A percentile compares a stretch with the other conserved stretches of the same genome.
Conservation (phyloP, 805 yeast species). For the Ogataea methylovora region DNA sequence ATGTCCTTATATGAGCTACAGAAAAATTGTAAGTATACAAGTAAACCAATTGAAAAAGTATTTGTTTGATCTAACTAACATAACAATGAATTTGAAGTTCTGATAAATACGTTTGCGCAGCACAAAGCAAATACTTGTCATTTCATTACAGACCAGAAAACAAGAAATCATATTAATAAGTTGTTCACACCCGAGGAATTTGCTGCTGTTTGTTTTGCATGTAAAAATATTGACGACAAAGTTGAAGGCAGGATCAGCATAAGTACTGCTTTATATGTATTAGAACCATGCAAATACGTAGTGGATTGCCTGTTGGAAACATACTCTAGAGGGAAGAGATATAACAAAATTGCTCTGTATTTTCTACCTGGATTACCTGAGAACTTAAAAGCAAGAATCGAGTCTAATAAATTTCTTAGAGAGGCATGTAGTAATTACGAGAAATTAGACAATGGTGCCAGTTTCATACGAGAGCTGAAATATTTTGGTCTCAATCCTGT, state of each 20-base stretch:
- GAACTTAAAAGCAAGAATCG: slow-evolving; percentile 4
- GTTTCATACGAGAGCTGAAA: slow-evolving; percentile 24
- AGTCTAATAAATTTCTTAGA: slow-evolving; percentile 12
- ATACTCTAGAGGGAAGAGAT: slow-evolving; percentile 59
- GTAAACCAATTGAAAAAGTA: too few relatives aligned
- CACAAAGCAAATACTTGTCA: too few relatives aligned
- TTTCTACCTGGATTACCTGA: slow-evolving; percentile 54
- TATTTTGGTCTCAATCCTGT: slow-evolving; percentile 50
- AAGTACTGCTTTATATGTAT: slow-evolving; percentile 68
- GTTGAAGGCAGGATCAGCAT: slow-evolving; percentile 19
- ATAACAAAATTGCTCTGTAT: slow-evolving; percentile 64
- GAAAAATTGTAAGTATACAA: slow-evolving; percentile 13
- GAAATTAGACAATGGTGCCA: too few relatives aligned
- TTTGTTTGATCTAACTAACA: too few relatives aligned
- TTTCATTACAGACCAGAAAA: too few relatives aligned
- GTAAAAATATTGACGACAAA: slow-evolving; percentile 20
- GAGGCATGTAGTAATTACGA: slow-evolving; percentile 13
- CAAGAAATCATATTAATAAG: too few relatives aligned
- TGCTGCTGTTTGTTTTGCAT: slow-evolving; percentile 24
- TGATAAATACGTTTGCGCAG: too few relatives aligned
- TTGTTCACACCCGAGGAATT: too few relatives aligned
- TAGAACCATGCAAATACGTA: slow-evolving; percentile 60
- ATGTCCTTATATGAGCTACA: slow-evolving; percentile 22
- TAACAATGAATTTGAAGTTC: too few relatives aligned
- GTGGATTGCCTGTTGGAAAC: slow-evolving; percentile 77